Evolutionary conservation across 2,329 filamentous ascomycete genomes (phyloP), one percentile per base, ranked within the genome.

Genomic region (Curvularia sp.): DNA sequence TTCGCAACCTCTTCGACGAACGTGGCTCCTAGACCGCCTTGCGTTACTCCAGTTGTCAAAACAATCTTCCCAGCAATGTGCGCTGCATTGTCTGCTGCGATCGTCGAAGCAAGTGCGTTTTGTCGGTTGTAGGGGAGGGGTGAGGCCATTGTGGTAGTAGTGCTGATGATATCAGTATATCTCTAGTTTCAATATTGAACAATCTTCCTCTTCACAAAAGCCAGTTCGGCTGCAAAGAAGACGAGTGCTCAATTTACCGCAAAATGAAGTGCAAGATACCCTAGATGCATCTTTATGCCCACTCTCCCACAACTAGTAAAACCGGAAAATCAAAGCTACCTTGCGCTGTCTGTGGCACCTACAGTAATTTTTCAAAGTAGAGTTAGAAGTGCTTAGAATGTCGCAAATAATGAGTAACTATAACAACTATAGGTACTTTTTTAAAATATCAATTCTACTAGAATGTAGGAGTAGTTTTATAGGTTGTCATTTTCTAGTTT

Each of bases 1-100:
- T 69, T 65, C 39, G 73, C 70, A 18, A 76, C 64, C 50, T 64
- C 58, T 41, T 70, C 53, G 24, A 73, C 66, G 26, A 75, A 72
- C 10, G 54, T 55, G 3, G 72, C 68, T 9, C 73, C 73, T 3
- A 71, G 57, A 8, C 69, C 68, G 77, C 60, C 62, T 41, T 67
- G 68, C 48, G 62, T 66, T 15, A 74, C 67, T 28, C 71, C 71
- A 1, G 73, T 75, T 26, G 79, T 77, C 4, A 82, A 69, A 48
- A 83, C 49, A 13, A 65, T 62, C 56, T 73, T 80, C 26, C 84
- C 78, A 50, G 82, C 80, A 54, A 85, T 78, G 26, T 78, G 67
- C 2, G 68, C 60, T 0, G 82, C 81, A 0, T 75, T 67, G 28
- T 76, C 77, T 10, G 75, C 65, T 20, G 82, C 81, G 42, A 83